These are phyloP conservation scores for Fusarium secorum DNA, from an alignment of 2,329 filamentous ascomycete genomes.

Conservation along the genomic window DNA sequence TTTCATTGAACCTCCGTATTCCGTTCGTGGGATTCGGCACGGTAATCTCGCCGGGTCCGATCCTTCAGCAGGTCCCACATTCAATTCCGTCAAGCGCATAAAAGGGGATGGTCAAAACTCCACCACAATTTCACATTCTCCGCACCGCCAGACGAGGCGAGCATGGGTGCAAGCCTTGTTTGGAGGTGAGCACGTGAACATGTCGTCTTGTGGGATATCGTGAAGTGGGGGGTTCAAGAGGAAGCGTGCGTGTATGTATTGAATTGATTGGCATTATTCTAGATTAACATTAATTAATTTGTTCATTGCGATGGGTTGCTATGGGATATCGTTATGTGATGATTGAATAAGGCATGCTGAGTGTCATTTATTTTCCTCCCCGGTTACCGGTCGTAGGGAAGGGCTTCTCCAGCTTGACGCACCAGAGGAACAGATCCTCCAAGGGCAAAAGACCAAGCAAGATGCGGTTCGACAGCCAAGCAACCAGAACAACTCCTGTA, in stretches of 20 bases:
- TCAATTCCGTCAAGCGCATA: not conserved
- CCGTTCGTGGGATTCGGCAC: not conserved
- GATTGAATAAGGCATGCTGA: not conserved
- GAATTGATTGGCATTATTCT: not conserved
- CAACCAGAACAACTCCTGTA: conserved; percentile 65
- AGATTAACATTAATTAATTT: conserved; percentile 3
- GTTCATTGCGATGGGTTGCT: not conserved
- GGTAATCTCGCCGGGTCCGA: not conserved
- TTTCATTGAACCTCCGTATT: not conserved
- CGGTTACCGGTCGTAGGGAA: conserved; percentile 55
- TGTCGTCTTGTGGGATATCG: not conserved
- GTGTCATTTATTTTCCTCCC: conserved; percentile 18
- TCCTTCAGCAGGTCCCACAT: not conserved
- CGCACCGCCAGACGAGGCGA: not conserved
- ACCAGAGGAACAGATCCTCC: conserved; percentile 72
- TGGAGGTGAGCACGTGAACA: not conserved
- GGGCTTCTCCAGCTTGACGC: conserved; percentile 70
- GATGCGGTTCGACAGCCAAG: conserved; percentile 61
- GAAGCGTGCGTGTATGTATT: not conserved
- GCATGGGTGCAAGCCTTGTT: not conserved
- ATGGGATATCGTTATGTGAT: conserved; percentile 1
- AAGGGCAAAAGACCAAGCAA: conserved; percentile 68
- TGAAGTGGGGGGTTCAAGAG: not conserved
- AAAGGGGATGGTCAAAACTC: not conserved
- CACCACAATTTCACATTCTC: not conserved